Conservation (phyloP, 139 green algal genomes). For the Edaphochlamys debaryana region DNA sequence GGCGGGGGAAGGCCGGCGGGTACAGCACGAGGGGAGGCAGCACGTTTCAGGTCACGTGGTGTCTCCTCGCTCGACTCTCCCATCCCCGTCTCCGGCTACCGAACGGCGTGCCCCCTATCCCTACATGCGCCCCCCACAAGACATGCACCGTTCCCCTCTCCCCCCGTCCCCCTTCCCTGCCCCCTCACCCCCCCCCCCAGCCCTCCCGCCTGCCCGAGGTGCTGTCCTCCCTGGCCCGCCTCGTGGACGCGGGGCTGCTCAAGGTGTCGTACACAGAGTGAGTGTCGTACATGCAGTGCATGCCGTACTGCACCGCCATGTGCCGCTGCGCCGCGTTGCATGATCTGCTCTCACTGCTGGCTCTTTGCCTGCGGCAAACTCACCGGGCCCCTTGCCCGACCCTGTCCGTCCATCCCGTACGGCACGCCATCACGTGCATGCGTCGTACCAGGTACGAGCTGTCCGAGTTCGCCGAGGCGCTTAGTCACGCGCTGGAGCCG, state of each 20-base stretch:
- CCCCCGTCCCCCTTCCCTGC: conserved; percentile 59
- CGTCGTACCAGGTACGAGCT: conserved; percentile 78
- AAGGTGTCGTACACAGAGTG: conserved; percentile 80
- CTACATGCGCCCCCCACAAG: no score
- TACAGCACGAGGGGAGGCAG: not conserved
- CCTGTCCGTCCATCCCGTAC: not conserved
- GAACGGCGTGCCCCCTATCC: no score
- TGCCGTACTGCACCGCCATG: no score
- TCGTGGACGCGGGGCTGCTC: conserved; percentile 81
- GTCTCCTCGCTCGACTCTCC: conserved; percentile 45
- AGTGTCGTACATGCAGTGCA: conserved; percentile 7
- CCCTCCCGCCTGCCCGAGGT: conserved; percentile 65
- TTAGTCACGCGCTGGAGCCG: conserved; percentile 79
- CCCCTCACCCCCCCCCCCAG: not conserved
- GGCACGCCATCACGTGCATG: no score
- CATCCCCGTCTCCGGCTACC: no score
- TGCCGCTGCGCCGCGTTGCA: no score
- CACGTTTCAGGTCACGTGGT: conserved; percentile 69
- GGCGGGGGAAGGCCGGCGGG: not conserved
- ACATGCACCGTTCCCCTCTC: no score
- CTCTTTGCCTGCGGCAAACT: no score
- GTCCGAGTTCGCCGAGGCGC: conserved; percentile 79
- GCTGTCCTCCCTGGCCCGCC: conserved; percentile 77
- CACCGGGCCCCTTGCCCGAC: no score
- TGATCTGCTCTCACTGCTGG: no score